Conservation (phyloP, 2,329 filamentous ascomycete genomes). For the Trichoderma harzianum region DNA sequence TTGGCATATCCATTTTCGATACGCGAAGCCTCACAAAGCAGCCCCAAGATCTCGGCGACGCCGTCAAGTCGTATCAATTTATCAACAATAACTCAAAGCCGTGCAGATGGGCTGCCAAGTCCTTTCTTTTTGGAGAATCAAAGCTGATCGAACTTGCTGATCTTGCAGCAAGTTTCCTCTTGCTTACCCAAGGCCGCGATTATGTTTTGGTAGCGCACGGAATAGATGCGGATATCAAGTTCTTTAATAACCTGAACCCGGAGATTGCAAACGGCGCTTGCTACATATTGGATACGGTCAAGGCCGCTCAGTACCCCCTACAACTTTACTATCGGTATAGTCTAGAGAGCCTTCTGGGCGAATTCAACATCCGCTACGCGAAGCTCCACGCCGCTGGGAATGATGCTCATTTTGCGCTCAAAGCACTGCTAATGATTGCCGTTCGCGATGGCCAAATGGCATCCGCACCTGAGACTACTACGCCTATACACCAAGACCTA, state of each 20-base stretch:
- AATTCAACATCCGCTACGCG: slow-evolving; percentile 19
- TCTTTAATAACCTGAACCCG: slow-evolving; percentile 21
- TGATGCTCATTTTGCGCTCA: slow-evolving; percentile 28
- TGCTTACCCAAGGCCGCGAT: slow-evolving; percentile 12
- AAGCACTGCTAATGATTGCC: slow-evolving; percentile 21
- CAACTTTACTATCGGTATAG: slow-evolving; percentile 26
- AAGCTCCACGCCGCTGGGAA: slow-evolving; percentile 26
- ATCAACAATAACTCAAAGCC: slow-evolving; percentile 14
- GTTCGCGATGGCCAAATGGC: slow-evolving; percentile 5
- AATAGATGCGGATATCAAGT: slow-evolving; percentile 17
- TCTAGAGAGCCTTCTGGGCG: slow-evolving; percentile 25
- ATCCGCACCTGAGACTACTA: neutral
- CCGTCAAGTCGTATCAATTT: slow-evolving; percentile 22
- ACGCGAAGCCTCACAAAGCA: slow-evolving; percentile 9
- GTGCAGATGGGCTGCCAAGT: slow-evolving; percentile 15
- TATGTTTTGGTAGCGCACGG: slow-evolving; percentile 23
- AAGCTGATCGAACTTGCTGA: neutral
- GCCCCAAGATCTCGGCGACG: neutral
- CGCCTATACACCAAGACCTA: neutral
- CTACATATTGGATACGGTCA: slow-evolving; percentile 29
- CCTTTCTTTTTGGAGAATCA: slow-evolving; percentile 20
- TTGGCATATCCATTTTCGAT: slow-evolving; percentile 22
- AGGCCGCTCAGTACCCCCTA: slow-evolving; percentile 27
- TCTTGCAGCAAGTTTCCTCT: slow-evolving; percentile 7
- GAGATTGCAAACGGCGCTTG: slow-evolving; percentile 2